A percentile compares a stretch with the other conserved stretches of the same genome.
Conservation (phyloP, 2,329 filamentous ascomycete genomes). For the Didymella lethalis region DNA sequence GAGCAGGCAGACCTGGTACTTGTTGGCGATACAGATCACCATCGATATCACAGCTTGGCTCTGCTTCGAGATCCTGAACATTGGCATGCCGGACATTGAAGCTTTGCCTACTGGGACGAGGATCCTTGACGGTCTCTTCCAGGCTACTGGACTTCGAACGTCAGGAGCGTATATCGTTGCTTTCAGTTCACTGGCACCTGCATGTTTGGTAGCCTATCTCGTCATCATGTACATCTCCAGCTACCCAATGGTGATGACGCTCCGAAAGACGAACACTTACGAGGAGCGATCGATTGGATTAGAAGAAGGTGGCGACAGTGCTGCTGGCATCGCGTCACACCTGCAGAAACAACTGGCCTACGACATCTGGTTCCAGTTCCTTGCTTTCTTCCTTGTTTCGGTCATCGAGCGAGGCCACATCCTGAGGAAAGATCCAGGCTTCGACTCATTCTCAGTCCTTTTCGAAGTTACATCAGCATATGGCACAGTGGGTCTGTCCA, state of each 20-base stretch:
- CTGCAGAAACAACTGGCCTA: constrained; percentile 71
- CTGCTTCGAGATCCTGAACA: constrained; percentile 70
- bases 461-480: constrained; percentile 68
- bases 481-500: constrained; percentile 68
- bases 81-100: constrained; percentile 66
- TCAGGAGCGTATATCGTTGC: constrained; percentile 72
- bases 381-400: constrained; percentile 67
- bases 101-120: constrained; percentile 62
- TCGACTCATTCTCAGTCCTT: constrained; percentile 47
- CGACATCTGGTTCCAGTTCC: constrained; percentile 71
- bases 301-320: constrained; percentile 49
- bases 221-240: constrained; percentile 73
- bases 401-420: constrained; percentile 67
- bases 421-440: constrained; percentile 46
- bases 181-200: constrained; percentile 64
- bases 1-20: constrained; percentile 69
- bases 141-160: constrained; percentile 67
- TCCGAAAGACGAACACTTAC: constrained; percentile 75
- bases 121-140: constrained; percentile 71
- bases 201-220: constrained; percentile 67
- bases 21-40: constrained; percentile 66
- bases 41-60: constrained; percentile 72
- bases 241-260: constrained; percentile 69
- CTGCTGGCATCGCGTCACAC: constrained; percentile 52
- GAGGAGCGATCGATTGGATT: constrained; percentile 73